Conservation (phyloP, 2,329 filamentous ascomycete species). For the Venturia carpophila region DNA sequence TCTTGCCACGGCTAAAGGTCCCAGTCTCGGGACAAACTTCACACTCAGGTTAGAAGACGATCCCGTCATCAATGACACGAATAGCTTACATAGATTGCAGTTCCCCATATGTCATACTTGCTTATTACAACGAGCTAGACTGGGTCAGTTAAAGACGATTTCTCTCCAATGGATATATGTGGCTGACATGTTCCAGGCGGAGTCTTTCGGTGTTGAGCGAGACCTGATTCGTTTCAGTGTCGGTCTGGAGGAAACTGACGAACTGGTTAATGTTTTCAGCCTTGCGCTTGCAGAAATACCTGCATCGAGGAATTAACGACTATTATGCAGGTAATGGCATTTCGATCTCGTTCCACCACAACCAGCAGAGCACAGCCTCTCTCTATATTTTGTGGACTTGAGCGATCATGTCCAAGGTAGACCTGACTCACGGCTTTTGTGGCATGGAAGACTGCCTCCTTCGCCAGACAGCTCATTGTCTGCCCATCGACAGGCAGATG, state of each 20-base stretch:
- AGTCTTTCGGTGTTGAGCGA: conserved; percentile 69
- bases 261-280: conserved; percentile 57
- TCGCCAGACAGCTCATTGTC: background rate
- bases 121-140: conserved; percentile 85
- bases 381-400: background rate
- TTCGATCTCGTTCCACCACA: background rate
- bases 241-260: conserved; percentile 69
- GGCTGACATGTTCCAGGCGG: conserved; percentile 42
- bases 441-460: background rate
- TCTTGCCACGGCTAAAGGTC: conserved; percentile 83
- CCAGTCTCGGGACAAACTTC: conserved; percentile 94
- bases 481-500: background rate
- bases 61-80: background rate
- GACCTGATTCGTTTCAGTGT: conserved; percentile 81
- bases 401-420: background rate
- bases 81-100: conserved; percentile 30
- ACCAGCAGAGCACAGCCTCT: background rate
- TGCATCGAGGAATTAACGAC: background rate
- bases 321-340: background rate
- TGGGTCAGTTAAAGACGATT: conserved; percentile 53
- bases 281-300: conserved; percentile 57
- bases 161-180: background rate
- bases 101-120: conserved; percentile 83
- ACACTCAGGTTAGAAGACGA: conserved; percentile 53
- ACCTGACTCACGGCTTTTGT: background rate